phyloP scores from a whole-genome alignment of 306 rosid genomes.

The Erythrophleum fordii region DNA sequence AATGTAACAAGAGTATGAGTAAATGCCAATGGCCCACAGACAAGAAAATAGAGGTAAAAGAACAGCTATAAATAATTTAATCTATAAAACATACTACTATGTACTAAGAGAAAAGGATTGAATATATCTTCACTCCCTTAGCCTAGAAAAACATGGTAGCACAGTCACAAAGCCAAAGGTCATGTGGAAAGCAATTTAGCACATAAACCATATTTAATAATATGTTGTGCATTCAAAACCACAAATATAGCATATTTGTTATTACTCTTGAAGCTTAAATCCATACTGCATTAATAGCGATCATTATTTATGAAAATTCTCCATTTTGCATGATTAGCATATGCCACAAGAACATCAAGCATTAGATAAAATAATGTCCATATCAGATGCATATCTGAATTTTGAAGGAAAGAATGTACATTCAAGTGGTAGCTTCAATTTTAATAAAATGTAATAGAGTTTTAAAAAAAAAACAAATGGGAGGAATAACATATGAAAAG shows the following conservation, averaged over 20 bases:
- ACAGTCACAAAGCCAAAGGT: constrained; percentile 6
- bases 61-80: background rate
- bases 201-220: background rate
- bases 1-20: background rate
- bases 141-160: background rate
- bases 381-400: constrained; percentile 9
- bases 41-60: background rate
- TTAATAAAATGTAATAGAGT: background rate
- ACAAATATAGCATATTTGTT: background rate
- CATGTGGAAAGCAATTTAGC: background rate
- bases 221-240: background rate
- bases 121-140: background rate
- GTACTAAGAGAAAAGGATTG: background rate
- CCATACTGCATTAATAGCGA: background rate
- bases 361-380: background rate
- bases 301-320: background rate
- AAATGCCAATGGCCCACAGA: background rate
- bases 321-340: background rate
- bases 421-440: constrained; percentile 32
- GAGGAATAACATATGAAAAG: constrained; percentile 7
- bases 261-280: background rate
- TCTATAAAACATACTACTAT: background rate
- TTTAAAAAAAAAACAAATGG: background rate
- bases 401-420: background rate
- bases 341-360: background rate